Evolutionary conservation across 176 grass and related monocot species (phyloP).

Genomic region (Zoysia japonica): DNA sequence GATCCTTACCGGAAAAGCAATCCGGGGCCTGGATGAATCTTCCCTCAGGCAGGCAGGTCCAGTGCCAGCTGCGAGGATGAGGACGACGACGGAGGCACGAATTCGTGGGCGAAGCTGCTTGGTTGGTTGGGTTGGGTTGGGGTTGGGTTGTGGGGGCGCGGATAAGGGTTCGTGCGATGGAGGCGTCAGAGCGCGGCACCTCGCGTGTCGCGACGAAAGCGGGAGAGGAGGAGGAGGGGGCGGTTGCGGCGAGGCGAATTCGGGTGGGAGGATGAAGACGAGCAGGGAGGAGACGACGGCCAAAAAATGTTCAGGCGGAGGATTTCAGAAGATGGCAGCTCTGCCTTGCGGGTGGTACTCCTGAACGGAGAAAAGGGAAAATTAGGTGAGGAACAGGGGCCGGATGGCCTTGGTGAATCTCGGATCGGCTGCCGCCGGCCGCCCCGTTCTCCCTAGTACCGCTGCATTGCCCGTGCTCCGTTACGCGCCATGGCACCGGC

Average conservation of each 20-base stretch:
- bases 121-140: not conserved
- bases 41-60: not conserved
- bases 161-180: not conserved
- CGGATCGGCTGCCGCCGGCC: not conserved
- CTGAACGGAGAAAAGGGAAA: not conserved
- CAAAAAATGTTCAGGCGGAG: not conserved
- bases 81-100: not conserved
- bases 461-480: not conserved
- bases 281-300: not conserved
- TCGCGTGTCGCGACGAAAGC: constrained; percentile 6
- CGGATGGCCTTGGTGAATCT: not conserved
- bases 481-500: no score
- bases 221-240: not conserved
- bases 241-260: not conserved
- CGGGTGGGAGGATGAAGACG: not conserved
- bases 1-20: constrained; percentile 26
- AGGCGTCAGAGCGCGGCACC: not conserved
- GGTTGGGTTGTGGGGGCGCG: not conserved
- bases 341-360: not conserved
- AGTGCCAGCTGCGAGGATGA: not conserved
- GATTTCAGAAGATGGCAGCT: not conserved
- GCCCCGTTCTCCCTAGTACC: not conserved
- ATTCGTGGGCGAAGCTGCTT: not conserved
- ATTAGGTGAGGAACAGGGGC: not conserved
- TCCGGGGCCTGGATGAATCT: constrained; percentile 1